Evolutionary conservation across 192 early-diverging fungal genomes (phyloP), one percentile per base, ranked within the genome.

Genomic region (Gigaspora rosea): DNA sequence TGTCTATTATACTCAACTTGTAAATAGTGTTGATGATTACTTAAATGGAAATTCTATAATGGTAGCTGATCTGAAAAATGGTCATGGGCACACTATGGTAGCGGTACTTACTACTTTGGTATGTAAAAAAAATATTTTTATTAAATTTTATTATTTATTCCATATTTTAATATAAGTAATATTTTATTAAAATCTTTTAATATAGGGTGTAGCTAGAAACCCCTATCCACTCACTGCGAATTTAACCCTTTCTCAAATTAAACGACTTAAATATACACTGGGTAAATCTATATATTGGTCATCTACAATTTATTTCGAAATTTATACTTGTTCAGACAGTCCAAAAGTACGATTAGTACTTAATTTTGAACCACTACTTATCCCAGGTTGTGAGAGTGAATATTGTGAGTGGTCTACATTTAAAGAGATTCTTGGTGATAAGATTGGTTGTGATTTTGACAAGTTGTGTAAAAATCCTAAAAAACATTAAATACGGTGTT

Each of bases 341-440:
- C 15, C 36, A 65, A 18, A 12, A 33, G 13, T 65, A 41, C 63
- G 63, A 65, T 4, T 16, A 7, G 10, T 65, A 65, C 13, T 65
- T 65, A 41, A 65, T 41, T 65, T 16, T 46, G 15, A 65, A 65
- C 63, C 63, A 16, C 18, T 41, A 41, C 2, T 65, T 4, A 46
- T 65, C 16, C 63, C 63, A 33, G 63, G 63, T 46, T 65, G 63
- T 65, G n/a, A n/a, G n/a, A 4, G 63, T 41, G 63, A 65, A 35
- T 65, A 65, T 65, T 65, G 63, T 65, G 35, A 65, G 15, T 65
- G 63, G 61, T 10, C 10, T 12, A 33, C 3, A 22, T 62, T 62
- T 62, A 62, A 62, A 12, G 11, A 62, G 7, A 65, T 65, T 65
- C 13, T 65, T 11, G 35, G 63, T 41, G 35, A 6, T 65, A 33